A percentile compares a stretch with the other conserved stretches of the same genome.
Evolutionary conservation across 148 eudicot genomes (phyloP).

Genomic region (Beta vulgaris): DNA sequence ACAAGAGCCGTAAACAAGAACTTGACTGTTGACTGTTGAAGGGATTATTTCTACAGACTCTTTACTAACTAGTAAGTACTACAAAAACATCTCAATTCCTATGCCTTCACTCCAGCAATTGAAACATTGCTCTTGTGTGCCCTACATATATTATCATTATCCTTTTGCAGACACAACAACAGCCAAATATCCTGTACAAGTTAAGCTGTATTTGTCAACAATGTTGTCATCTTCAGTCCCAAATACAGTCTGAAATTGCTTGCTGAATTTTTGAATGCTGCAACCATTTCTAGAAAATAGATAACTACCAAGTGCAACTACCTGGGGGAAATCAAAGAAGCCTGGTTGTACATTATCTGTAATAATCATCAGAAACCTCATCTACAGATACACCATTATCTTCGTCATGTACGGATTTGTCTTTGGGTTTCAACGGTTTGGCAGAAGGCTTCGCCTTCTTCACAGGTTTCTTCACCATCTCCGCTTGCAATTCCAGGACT

Average conservation of each 20-base stretch:
- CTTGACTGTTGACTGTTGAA: too few species aligned
- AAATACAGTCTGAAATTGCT: conserved; percentile 10
- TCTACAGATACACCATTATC: conserved; percentile 22
- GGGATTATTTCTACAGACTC: neutral
- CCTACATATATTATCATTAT: neutral
- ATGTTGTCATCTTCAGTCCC: neutral
- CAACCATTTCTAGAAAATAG: neutral
- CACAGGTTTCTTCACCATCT: conserved; percentile 58
- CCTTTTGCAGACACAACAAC: conserved; percentile 1
- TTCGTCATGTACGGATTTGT: conserved; percentile 24
- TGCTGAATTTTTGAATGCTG: neutral
- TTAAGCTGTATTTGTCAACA: conserved; percentile 2
- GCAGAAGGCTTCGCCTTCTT: conserved; percentile 33
- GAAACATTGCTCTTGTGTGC: too few species aligned
- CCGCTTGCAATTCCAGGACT: conserved; percentile 64
- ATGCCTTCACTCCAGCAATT: too few species aligned
- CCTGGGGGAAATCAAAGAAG: neutral
- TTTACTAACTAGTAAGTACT: neutral
- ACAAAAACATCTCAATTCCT: neutral
- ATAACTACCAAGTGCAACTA: neutral
- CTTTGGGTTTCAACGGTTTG: conserved; percentile 29
- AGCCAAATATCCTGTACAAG: neutral
- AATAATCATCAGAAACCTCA: conserved; percentile 34
- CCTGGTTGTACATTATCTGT: conserved; percentile 19
- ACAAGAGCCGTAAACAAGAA: too few species aligned